These are phyloP conservation scores for Clarireedia homoeocarpa DNA, from an alignment of 2,329 filamentous ascomycete species.

Conservation along the genomic window DNA sequence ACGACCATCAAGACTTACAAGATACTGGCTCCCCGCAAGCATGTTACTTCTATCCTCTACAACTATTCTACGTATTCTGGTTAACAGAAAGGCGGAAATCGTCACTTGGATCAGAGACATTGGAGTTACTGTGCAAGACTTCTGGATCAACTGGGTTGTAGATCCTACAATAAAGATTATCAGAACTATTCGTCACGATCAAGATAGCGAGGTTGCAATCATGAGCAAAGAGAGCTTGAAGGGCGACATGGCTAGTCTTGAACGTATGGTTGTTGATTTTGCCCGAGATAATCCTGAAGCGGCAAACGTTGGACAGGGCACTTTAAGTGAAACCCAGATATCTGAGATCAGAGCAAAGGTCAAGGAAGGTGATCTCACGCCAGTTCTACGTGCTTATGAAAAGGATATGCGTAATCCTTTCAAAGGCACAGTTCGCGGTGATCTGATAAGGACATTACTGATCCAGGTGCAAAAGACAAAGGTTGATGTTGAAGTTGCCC, in stretches of 20 bases:
- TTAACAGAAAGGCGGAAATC: conserved; percentile 69
- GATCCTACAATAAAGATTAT: conserved; percentile 78
- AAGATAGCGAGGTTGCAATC: conserved; percentile 87
- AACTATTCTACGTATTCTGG: conserved; percentile 72
- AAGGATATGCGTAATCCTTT: conserved; percentile 78
- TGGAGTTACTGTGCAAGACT: conserved; percentile 73
- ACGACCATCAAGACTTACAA: conserved; percentile 63
- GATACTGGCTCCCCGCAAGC: conserved; percentile 81
- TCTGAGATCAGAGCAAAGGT: conserved; percentile 71
- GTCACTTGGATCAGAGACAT: conserved; percentile 72
- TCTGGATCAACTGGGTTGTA: conserved; percentile 95
- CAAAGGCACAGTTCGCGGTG: conserved; percentile 72
- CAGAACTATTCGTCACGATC: conserved; percentile 86
- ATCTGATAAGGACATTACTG: conserved; percentile 80
- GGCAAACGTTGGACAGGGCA: conserved; percentile 36
- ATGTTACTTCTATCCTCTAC: conserved; percentile 72
- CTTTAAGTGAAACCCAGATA: conserved; percentile 62
- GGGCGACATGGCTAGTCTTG: conserved; percentile 83
- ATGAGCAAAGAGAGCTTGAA: conserved; percentile 91
- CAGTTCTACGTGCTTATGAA: conserved; percentile 86
- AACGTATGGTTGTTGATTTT: conserved; percentile 98
- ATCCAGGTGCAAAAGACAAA: conserved; percentile 99
- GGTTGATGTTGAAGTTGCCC: conserved; percentile 92
- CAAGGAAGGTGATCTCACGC: conserved; percentile 84
- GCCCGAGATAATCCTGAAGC: conserved; percentile 71